Conservation (phyloP, 768 basidiomycete genomes). For the Lentinula edodes region DNA sequence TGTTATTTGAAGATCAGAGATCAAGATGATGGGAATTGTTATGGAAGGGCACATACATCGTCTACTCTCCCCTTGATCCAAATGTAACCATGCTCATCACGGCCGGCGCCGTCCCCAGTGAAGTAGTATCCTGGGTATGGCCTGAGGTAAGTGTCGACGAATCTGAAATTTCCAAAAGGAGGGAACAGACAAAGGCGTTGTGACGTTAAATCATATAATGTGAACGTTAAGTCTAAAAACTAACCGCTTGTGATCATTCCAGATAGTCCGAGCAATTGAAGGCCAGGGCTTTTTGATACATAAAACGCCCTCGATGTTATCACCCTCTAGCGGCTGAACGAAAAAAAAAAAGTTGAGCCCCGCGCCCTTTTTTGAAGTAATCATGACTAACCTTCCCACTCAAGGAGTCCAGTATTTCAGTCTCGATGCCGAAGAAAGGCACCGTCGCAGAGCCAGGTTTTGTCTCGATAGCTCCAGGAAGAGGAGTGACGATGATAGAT, state of each 20-base stretch:
- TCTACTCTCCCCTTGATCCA: constrained; percentile 99
- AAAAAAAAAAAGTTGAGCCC: not conserved
- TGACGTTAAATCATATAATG: constrained; percentile 14
- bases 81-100: constrained; percentile 94
- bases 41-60: constrained; percentile 40
- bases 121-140: constrained; percentile 91
- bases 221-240: constrained; percentile 32
- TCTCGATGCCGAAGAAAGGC: constrained; percentile 94
- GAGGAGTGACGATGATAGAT: constrained; percentile 89
- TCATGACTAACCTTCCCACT: constrained; percentile 49
- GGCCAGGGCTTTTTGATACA: constrained; percentile 89
- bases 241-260: constrained; percentile 84
- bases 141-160: constrained; percentile 50
- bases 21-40: constrained; percentile 1
- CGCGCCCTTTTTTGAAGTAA: not conserved
- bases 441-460: constrained; percentile 97
- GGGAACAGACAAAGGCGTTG: not conserved
- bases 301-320: constrained; percentile 87
- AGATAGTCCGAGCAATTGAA: constrained; percentile 89
- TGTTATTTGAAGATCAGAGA: constrained; percentile 36
- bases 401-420: constrained; percentile 83
- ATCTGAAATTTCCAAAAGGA: constrained; percentile 12
- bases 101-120: constrained; percentile 95
- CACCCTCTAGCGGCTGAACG: constrained; percentile 47
- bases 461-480: constrained; percentile 93